A percentile compares a stretch with the other conserved stretches of the same genome.
These are phyloP conservation scores for Xerocomus potaroensis DNA, from an alignment of 768 basidiomycete genomes.

Conservation along the genomic window DNA sequence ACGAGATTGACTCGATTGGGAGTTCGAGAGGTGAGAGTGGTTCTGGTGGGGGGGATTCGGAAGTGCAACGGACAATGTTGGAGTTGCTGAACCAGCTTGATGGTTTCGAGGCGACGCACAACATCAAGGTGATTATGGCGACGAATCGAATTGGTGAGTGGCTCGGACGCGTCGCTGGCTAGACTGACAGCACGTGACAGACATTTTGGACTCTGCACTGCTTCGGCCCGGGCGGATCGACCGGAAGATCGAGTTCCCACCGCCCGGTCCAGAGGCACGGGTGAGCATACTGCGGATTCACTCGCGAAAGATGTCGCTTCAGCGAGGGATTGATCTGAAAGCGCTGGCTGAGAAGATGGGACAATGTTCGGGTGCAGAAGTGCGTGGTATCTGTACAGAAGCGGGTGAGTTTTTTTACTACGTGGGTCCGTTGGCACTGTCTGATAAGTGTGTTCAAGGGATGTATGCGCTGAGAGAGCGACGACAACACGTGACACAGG, in stretches of 20 bases:
- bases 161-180: not conserved
- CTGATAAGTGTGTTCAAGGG: conserved; percentile 46
- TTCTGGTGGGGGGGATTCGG: conserved; percentile 78
- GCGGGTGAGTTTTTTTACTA: too few relatives aligned
- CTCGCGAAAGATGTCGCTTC: conserved; percentile 98
- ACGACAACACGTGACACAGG: conserved; percentile 95
- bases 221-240: conserved; percentile 95
- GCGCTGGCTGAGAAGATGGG: conserved; percentile 99
- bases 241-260: conserved; percentile 97
- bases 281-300: conserved; percentile 97
- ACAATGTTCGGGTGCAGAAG: conserved; percentile 96
- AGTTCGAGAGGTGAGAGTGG: conserved; percentile 82
- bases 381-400: conserved; percentile 95
- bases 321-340: conserved; percentile 96
- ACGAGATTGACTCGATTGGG: conserved; percentile 98
- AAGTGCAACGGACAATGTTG: conserved; percentile 89
- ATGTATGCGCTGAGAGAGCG: conserved; percentile 98
- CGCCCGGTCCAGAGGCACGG: conserved; percentile 94
- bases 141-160: conserved; percentile 86
- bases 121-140: conserved; percentile 92
- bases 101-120: conserved; percentile 80
- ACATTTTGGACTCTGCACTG: conserved; percentile 92
- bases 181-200: conserved; percentile 34
- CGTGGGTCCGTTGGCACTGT: too few relatives aligned
- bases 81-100: conserved; percentile 87